phyloP scores from a whole-genome alignment of 495 filamentous ascomycete genomes.

The Podospora anserina region DNA sequence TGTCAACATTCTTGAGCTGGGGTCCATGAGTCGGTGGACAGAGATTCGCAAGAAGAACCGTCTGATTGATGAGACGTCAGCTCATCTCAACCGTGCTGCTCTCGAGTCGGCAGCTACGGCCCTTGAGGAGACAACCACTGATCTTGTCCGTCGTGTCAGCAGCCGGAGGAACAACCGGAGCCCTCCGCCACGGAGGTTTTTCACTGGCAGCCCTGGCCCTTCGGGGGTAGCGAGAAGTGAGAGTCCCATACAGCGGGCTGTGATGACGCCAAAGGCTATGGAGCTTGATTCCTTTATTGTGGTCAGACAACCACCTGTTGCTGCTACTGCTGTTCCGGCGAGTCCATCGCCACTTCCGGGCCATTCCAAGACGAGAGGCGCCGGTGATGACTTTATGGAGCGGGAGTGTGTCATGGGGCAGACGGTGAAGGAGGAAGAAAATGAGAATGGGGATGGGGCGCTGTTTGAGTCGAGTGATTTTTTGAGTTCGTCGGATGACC shows the following conservation, averaged over 20 bases:
- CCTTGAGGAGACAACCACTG: conserved; percentile 32
- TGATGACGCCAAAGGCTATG: not conserved
- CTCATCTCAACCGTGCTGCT: conserved; percentile 40
- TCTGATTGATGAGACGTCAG: conserved; percentile 47
- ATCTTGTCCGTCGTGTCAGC: conserved; percentile 38
- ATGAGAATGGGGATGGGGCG: not conserved
- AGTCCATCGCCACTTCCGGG: not conserved
- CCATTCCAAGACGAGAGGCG: conserved; percentile 18
- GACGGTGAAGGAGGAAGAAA: conserved; percentile 27
- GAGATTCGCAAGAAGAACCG: conserved; percentile 67
- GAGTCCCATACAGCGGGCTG: not conserved
- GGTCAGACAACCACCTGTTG: not conserved
- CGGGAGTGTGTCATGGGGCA: conserved; percentile 35
- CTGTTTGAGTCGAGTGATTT: conserved; percentile 20
- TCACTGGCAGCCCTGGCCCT: conserved; percentile 25
- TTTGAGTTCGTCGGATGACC: conserved; percentile 21
- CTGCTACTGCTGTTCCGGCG: conserved; percentile 1
- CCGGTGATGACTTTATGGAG: conserved; percentile 25
- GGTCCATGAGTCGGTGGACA: conserved; percentile 60
- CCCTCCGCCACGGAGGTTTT: conserved; percentile 10
- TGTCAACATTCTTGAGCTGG: conserved; percentile 66
- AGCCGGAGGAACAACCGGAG: conserved; percentile 34
- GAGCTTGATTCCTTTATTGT: conserved; percentile 6
- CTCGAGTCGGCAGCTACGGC: conserved; percentile 38
- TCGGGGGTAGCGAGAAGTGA: conserved; percentile 21